Conservation (phyloP, 2,329 filamentous ascomycete species). For the Karstenula rhodostoma region DNA sequence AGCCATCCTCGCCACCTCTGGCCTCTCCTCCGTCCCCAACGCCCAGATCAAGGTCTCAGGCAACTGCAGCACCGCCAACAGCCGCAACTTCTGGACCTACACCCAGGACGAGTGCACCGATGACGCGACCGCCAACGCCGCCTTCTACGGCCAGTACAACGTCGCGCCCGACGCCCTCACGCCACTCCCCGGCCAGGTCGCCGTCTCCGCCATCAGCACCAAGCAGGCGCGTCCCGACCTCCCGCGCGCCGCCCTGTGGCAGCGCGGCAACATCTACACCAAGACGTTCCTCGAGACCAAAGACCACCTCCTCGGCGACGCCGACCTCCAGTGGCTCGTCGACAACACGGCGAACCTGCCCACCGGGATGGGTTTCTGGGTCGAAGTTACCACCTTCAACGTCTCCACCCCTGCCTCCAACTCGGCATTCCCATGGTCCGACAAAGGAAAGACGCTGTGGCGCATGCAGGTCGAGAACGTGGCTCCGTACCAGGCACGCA, state of each 20-base stretch:
- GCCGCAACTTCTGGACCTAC: slow-evolving; percentile 4
- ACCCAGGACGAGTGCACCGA: slow-evolving; percentile 1
- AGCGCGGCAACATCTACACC: slow-evolving; percentile 3
- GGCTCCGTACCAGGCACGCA: not conserved
- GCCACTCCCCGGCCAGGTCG: not conserved
- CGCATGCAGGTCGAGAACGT: slow-evolving; percentile 5
- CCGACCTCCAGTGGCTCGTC: not conserved
- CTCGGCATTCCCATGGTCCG: not conserved
- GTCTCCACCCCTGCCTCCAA: not conserved
- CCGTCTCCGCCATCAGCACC: not conserved
- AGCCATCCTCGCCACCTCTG: not conserved
- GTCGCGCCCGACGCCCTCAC: not conserved
- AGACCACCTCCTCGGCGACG: not conserved
- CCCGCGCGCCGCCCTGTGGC: not conserved
- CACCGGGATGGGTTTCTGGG: not conserved
- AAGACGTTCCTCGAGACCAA: slow-evolving; percentile 2
- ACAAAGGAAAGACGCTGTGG: not conserved
- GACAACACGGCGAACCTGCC: slow-evolving; percentile 1
- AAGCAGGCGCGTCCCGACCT: not conserved
- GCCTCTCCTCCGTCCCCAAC: not conserved
- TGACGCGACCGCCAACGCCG: not conserved
- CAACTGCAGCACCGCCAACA: slow-evolving; percentile 6
- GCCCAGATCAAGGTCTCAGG: not conserved
- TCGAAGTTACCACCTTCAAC: slow-evolving; percentile 4
- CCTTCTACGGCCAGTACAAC: slow-evolving; percentile 3